Evolutionary conservation across 331 rosid genomes (phyloP), one percentile per base, ranked within the genome.

Genomic region (Quercus lobata): DNA sequence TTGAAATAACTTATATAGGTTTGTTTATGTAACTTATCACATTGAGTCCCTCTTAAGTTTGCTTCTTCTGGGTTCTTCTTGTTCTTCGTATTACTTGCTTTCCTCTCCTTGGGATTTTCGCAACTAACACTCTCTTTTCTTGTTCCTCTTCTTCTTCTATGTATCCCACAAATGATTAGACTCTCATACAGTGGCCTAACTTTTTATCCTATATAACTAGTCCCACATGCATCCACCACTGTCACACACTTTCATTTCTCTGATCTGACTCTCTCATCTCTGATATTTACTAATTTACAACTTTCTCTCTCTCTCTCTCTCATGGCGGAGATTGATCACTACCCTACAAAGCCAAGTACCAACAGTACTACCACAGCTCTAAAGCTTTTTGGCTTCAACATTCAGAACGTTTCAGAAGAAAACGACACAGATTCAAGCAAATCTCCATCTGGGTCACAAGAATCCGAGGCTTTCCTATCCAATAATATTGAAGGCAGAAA

Each of bases 331-430:
- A 5, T 63, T 57, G 88, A 87, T 8, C 46, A 41, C 19, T 19
- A 30, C 60, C 76, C 62, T 69, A 63, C 75, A 58, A 81, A 66
- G 27, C 37, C 85, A 8, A 56, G 2, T 22, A 27, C 57, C 44
- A 44, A 5, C 57, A 27, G 74, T 15, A 53, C 78, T 7, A 44
- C 76, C 18, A 18, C 78, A 25, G 77, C 88, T 25, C 54, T 89
- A 18, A 89, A 87, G 80, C 91, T 89, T 10, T 89, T 89, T 57
- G 93, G 93, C 65, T 79, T 89, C 73, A 85, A 80, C 84, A 87
- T 89, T 69, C 78, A 75, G 76, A 74, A 81, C 32, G 54, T 65
- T 74, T 65, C 83, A 11, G 57, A 76, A 65, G 83, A 83, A 15
- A 73, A 84, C 72, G 81, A 71, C n/a, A 16, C 55, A 16, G 49